Conservation (phyloP, 2,329 filamentous ascomycete species). For the Aspergillus sp. region DNA sequence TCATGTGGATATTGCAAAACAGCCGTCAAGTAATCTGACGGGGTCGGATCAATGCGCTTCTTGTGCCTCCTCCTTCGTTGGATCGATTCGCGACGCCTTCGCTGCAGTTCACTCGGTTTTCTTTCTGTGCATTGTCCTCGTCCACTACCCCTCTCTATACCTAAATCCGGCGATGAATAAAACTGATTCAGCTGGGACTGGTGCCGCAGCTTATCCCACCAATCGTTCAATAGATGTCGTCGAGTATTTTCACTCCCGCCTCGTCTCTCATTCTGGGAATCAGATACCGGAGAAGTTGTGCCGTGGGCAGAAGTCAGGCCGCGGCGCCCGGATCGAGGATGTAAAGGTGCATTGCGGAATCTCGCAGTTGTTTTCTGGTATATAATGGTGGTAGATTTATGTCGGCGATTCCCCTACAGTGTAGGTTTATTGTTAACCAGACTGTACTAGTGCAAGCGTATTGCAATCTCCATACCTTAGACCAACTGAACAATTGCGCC, state of each 20-base stretch:
- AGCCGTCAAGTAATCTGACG: conserved; percentile 25
- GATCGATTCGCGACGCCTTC: neutral
- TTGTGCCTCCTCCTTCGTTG: neutral
- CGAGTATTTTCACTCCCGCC: conserved; percentile 1
- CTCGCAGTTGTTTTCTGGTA: neutral
- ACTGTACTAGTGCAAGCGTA: neutral
- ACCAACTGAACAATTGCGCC: conserved; percentile 18
- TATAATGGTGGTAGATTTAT: neutral
- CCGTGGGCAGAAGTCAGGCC: conserved; percentile 1
- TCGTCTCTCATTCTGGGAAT: neutral
- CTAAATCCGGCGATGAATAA: conserved; percentile 1
- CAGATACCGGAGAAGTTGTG: neutral
- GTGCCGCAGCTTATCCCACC: conserved; percentile 9
- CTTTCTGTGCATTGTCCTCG: neutral
- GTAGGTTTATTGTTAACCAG: neutral
- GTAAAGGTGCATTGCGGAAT: conserved; percentile 3
- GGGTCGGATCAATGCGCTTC: conserved; percentile 11
- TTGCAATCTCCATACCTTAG: conserved; percentile 9
- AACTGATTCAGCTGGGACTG: conserved; percentile 10
- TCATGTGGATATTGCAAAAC: conserved; percentile 15
- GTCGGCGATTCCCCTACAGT: neutral
- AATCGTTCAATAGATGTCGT: conserved; percentile 5
- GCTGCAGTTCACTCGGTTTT: neutral
- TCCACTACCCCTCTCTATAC: neutral
- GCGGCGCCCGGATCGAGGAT: conserved; percentile 1